Evolutionary conservation across 2,329 filamentous ascomycete species (phyloP).

Genomic region (Bimuria novae-zelandiae): DNA sequence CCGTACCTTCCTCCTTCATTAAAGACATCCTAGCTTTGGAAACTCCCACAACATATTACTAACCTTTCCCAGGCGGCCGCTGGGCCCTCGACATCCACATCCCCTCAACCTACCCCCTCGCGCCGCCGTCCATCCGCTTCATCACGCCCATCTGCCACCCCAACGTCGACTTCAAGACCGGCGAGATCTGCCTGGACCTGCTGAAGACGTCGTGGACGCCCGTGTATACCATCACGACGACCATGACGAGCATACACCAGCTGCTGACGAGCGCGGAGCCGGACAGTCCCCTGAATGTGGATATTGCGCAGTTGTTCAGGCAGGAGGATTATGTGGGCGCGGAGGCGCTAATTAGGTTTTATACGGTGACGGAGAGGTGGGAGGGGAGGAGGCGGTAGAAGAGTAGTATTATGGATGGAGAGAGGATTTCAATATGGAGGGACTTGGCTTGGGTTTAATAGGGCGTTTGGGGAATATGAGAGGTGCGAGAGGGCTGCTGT

Average conservation of each 20-base stretch:
- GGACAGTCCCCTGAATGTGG: conserved; percentile 78
- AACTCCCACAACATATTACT: background rate
- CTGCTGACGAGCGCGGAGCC: conserved; percentile 70
- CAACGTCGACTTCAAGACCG: conserved; percentile 60
- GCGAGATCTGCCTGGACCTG: conserved; percentile 93
- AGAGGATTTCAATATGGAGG: background rate
- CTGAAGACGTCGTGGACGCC: conserved; percentile 80
- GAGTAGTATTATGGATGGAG: no score
- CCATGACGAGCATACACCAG: conserved; percentile 73
- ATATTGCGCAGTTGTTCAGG: conserved; percentile 72
- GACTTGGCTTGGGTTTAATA: no score
- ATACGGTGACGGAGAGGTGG: conserved; percentile 62
- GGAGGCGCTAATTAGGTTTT: conserved; percentile 72
- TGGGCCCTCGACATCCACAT: conserved; percentile 83
- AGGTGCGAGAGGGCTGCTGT: no score
- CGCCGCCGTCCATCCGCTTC: conserved; percentile 79
- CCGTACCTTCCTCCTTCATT: no score
- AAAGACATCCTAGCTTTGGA: background rate
- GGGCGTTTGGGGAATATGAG: no score
- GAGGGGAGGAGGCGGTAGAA: conserved; percentile 18
- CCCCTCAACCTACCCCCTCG: conserved; percentile 76
- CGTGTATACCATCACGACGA: conserved; percentile 78
- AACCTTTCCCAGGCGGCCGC: conserved; percentile 61
- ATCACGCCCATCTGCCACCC: conserved; percentile 56
- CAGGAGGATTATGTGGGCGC: conserved; percentile 71